Base-by-base conservation (phyloP, 2,329 filamentous ascomycete genomes). In the Coniochaeta prunicola region DNA sequence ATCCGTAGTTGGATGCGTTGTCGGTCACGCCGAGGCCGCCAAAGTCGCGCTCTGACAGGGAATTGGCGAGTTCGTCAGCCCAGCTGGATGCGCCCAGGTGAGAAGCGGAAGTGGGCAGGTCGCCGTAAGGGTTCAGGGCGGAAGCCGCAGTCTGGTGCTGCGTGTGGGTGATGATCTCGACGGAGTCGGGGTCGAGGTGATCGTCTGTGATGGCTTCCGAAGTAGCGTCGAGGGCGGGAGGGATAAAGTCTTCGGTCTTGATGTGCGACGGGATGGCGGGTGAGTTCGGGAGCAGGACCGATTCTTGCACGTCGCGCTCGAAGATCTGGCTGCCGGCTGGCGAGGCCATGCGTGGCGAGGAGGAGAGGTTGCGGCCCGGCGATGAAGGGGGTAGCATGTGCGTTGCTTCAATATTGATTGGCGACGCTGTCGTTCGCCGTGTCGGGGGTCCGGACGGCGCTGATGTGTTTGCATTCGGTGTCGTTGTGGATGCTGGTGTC, bases 251-350 rank as follows among this genome's bases (percentile, higher is more conserved):
- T 72, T 97, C 93, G 8, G 91, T 96, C 66, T 92, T 86, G 67
- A 97, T 96, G 69, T 97, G 93, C 8, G 90, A 87, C 3, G 93
- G 93, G 62, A 97, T 94, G n/a, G 91, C 90, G 0, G 90, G 87
- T 3, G 90, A 93, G 61, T 82, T 86, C 61, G 91, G 88, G 42
- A 82, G 77, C n/a, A 85, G 74, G 3, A 82, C 78, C 60, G 84
- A 84, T 68, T 97, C 92, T 73, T 97, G 93, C 26, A 97, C 93
- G 71, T 92, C 91, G 68, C 93, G 89, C 77, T 97, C 93, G 70
- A 97, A 97, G 67, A 97, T 97, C 66, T 88, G 85, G 4, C 85
- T 88, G 30, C 82, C 81, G 12, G 91, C 90, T 15, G 92, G 91
- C 21, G 91, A 96, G 57, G 88, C 84, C 50, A 92, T 74, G 55